A percentile compares a stretch with the other conserved stretches of the same genome.
Evolutionary conservation across 2,329 filamentous ascomycete species (phyloP).

Genomic region (Neonectria hederae): DNA sequence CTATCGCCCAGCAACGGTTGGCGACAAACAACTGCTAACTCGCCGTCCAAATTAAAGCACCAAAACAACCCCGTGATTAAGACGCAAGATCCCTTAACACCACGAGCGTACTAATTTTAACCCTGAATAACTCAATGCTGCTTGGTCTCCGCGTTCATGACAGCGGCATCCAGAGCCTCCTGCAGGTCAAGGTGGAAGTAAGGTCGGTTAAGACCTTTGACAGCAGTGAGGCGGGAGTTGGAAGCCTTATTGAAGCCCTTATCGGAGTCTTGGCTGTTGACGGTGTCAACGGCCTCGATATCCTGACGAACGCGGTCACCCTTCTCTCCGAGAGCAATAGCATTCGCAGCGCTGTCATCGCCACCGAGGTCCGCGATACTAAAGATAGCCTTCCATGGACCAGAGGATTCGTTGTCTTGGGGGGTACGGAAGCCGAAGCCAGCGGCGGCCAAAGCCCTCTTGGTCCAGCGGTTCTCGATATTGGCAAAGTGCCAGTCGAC

Average conservation of each 20-base stretch:
- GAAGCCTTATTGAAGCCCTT: conserved; percentile 43
- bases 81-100: neutral
- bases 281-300: conserved; percentile 41
- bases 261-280: conserved; percentile 38
- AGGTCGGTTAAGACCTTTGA: conserved; percentile 59
- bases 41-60: conserved; percentile 7
- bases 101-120: neutral
- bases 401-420: conserved; percentile 37
- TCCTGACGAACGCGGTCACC: conserved; percentile 41
- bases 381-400: conserved; percentile 80
- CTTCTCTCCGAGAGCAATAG: conserved; percentile 71
- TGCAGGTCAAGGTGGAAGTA: conserved; percentile 63
- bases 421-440: conserved; percentile 60
- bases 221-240: conserved; percentile 47
- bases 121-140: conserved; percentile 29
- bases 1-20: conserved; percentile 9
- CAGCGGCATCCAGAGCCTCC: conserved; percentile 57
- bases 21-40: conserved; percentile 4
- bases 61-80: conserved; percentile 8
- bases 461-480: conserved; percentile 64
- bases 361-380: conserved; percentile 88
- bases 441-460: conserved; percentile 62
- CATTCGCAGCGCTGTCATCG: conserved; percentile 65
- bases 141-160: conserved; percentile 48
- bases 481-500: conserved; percentile 63